Conservation (phyloP, 495 filamentous ascomycete species). For the Lasiosphaeriaceae sp. region DNA sequence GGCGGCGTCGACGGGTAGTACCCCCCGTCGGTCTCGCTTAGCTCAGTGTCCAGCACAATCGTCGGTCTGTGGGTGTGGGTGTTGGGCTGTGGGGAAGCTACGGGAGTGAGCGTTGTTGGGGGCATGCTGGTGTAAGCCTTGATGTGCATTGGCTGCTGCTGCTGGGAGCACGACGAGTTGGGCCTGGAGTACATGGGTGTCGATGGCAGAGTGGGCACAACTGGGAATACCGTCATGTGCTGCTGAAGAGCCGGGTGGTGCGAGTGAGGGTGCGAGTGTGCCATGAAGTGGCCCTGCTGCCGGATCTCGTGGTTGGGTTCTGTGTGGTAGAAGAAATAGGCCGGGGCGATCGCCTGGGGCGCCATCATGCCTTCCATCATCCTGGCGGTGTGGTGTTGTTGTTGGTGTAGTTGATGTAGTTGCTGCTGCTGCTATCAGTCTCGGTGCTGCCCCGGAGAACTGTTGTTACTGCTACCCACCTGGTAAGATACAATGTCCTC, state of each 20-base stretch:
- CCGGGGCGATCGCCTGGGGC: conserved; percentile 63
- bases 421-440: conserved; percentile 21
- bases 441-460: not conserved
- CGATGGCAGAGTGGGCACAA: conserved; percentile 53
- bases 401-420: conserved; percentile 6
- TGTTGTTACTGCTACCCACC: conserved; percentile 21
- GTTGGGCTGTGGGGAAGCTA: conserved; percentile 73
- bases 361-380: conserved; percentile 45
- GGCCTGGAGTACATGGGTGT: conserved; percentile 73
- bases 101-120: conserved; percentile 66
- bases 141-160: conserved; percentile 42
- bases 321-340: conserved; percentile 90
- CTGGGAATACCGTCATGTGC: conserved; percentile 47
- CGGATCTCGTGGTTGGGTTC: conserved; percentile 69
- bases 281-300: conserved; percentile 79
- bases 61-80: conserved; percentile 57
- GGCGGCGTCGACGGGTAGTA: conserved; percentile 86
- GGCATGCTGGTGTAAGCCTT: conserved; percentile 54
- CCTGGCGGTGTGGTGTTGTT: not conserved
- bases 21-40: conserved; percentile 61
- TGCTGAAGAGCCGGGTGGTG: conserved; percentile 31
- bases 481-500: conserved; percentile 10
- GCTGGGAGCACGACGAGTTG: conserved; percentile 56
- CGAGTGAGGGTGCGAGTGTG: conserved; percentile 50
- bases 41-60: conserved; percentile 76